Evolutionary conservation across 768 basidiomycete genomes (phyloP).

Genomic region (Phlebiopsis flavidoalba): DNA sequence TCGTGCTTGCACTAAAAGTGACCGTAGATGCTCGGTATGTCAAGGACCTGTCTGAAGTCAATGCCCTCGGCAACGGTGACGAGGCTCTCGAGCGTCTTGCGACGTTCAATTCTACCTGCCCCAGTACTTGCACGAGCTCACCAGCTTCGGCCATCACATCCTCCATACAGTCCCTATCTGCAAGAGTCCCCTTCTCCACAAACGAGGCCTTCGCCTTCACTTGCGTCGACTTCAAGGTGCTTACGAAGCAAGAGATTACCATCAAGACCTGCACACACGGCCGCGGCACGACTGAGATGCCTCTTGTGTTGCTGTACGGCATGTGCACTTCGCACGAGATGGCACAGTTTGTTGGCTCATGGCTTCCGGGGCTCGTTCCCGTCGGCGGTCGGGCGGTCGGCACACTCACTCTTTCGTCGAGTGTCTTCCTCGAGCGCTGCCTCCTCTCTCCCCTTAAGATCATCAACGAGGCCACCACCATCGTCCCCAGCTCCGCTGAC

Average conservation of each 20-base stretch:
- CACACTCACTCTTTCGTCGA: conserved; percentile 11
- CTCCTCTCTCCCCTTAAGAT: conserved; percentile 6
- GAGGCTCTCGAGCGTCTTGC: not conserved
- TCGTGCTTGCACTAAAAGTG: not conserved
- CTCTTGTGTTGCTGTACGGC: conserved; percentile 10
- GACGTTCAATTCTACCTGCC: conserved; percentile 10
- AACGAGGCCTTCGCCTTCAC: not conserved
- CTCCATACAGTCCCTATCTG: conserved; percentile 15
- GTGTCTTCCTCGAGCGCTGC: conserved; percentile 13
- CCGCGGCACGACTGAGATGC: not conserved
- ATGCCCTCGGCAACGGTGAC: not conserved
- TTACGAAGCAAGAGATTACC: not conserved
- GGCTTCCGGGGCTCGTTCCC: not conserved
- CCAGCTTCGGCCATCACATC: conserved; percentile 12
- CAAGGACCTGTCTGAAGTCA: conserved; percentile 13
- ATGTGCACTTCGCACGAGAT: conserved; percentile 6
- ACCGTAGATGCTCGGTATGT: conserved; percentile 9
- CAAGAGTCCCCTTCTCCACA: not conserved
- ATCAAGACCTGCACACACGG: not conserved
- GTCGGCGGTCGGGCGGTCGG: conserved; percentile 4
- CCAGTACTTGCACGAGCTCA: conserved; percentile 7
- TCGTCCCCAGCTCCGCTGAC: conserved; percentile 13
- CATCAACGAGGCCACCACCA: conserved; percentile 14
- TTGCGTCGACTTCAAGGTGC: conserved; percentile 7
- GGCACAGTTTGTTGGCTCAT: not conserved